Conservation (phyloP, 1,284 basidiomycete genomes). For the Serendipita sp. region DNA sequence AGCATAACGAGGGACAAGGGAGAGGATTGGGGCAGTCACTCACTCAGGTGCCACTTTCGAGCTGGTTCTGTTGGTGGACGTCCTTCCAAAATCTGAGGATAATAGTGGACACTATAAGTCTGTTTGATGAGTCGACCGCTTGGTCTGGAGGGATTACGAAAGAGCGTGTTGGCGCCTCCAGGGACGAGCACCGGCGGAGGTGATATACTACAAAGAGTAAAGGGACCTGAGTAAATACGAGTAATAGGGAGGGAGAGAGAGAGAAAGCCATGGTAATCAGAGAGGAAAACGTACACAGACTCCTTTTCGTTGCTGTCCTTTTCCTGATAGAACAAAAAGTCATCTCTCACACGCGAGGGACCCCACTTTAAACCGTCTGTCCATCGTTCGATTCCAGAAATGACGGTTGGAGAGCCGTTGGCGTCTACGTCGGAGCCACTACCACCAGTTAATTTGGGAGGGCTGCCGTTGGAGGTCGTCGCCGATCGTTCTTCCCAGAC, state of each 20-base stretch:
- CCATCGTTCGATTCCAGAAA: constrained; percentile 18
- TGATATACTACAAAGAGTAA: not conserved
- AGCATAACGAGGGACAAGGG: not conserved
- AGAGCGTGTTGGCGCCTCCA: too few species aligned
- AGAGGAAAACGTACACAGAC: constrained; percentile 13
- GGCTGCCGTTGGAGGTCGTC: not conserved
- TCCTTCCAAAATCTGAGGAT: constrained; percentile 35
- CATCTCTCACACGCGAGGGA: constrained; percentile 59
- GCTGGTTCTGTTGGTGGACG: not conserved
- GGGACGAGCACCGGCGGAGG: not conserved
- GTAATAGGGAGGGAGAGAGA: too few species aligned
- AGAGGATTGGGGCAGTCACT: not conserved
- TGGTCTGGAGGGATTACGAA: not conserved
- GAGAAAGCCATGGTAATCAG: not conserved
- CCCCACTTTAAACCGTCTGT: constrained; percentile 72
- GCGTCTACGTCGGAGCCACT: not conserved
- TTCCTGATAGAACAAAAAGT: constrained; percentile 24
- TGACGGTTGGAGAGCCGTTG: not conserved
- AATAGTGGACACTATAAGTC: constrained; percentile 57
- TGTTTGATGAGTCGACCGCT: constrained; percentile 52
- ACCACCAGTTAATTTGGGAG: not conserved
- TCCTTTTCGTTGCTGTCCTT: constrained; percentile 10
- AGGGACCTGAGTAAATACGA: too few species aligned
- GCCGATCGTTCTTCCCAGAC: constrained; percentile 62
- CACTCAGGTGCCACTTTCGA: constrained; percentile 69